Conservation (phyloP, 2,329 filamentous ascomycete genomes). For the Leptosphaerulina australis region DNA sequence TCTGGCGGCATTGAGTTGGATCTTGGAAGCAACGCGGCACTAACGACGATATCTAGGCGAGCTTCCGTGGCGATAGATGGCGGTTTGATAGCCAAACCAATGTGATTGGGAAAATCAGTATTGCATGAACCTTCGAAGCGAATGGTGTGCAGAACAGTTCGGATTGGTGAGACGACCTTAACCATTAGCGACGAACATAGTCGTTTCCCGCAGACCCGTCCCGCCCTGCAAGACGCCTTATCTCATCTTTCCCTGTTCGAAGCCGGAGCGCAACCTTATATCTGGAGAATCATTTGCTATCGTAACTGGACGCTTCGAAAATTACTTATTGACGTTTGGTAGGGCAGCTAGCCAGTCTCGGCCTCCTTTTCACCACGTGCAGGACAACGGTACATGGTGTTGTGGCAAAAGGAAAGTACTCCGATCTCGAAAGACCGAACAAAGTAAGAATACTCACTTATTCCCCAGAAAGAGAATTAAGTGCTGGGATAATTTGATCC, state of each 20-base stretch:
- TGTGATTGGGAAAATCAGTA: slow-evolving; percentile 2
- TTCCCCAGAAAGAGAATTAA: too few species aligned
- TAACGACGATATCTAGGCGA: not conserved
- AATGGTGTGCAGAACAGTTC: slow-evolving; percentile 2
- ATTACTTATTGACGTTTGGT: not conserved
- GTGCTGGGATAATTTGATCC: too few species aligned
- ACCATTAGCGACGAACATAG: slow-evolving; percentile 11
- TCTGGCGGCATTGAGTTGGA: not conserved
- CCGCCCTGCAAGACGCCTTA: not conserved
- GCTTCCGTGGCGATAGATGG: not conserved
- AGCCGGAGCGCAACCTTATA: slow-evolving; percentile 3
- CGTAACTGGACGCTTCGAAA: not conserved
- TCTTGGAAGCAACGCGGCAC: slow-evolving; percentile 1
- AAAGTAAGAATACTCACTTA: not conserved
- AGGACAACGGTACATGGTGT: not conserved
- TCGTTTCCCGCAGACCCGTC: slow-evolving; percentile 3
- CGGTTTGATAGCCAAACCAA: slow-evolving; percentile 8
- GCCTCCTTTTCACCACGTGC: not conserved
- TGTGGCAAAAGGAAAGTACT: slow-evolving; percentile 2
- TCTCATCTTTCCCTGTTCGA: not conserved
- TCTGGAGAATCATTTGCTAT: not conserved
- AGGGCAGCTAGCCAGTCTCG: not conserved
- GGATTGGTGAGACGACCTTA: slow-evolving; percentile 9
- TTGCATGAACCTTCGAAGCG: not conserved
- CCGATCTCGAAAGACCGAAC: slow-evolving; percentile 2